Evolutionary conservation across 352 stramenopile species (phyloP).

Genomic region (Globisporangium abappressorium): DNA sequence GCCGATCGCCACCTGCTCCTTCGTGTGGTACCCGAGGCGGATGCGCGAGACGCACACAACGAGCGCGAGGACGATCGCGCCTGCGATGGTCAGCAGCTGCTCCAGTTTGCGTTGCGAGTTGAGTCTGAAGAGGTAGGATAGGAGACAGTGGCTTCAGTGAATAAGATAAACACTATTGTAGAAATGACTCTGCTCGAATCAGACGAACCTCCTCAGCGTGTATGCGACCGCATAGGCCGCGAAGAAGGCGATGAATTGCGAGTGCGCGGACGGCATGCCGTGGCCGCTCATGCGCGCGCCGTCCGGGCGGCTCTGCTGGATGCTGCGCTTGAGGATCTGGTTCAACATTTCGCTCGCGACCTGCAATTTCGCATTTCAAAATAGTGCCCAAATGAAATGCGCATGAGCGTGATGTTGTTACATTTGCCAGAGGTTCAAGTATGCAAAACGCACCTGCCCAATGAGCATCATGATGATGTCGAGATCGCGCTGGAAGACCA

Average conservation of each 20-base stretch:
- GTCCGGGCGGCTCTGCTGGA: slow-evolving; percentile 64
- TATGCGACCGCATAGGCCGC: slow-evolving; percentile 67
- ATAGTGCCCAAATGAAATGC: background rate
- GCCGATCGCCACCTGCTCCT: slow-evolving; percentile 66
- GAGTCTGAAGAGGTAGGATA: slow-evolving; percentile 24
- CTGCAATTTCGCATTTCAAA: slow-evolving; percentile 19
- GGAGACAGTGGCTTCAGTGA: background rate
- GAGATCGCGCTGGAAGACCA: slow-evolving; percentile 77
- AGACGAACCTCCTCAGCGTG: slow-evolving; percentile 50
- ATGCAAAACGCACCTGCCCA: slow-evolving; percentile 42
- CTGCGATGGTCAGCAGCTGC: slow-evolving; percentile 58
- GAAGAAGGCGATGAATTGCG: slow-evolving; percentile 84
- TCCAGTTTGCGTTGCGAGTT: slow-evolving; percentile 54
- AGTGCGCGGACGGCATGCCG: slow-evolving; percentile 80
- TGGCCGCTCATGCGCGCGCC: slow-evolving; percentile 60
- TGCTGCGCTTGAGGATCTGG: slow-evolving; percentile 74
- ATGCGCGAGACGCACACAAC: slow-evolving; percentile 74
- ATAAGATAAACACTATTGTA: background rate
- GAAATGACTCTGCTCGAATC: background rate
- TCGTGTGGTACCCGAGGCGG: slow-evolving; percentile 75
- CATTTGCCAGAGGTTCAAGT: background rate
- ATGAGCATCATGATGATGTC: slow-evolving; percentile 68
- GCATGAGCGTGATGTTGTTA: background rate
- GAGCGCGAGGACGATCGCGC: slow-evolving; percentile 35
- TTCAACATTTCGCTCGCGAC: slow-evolving; percentile 73